Conservation (phyloP, 495 filamentous ascomycete species). For the Glonium stellatum region DNA sequence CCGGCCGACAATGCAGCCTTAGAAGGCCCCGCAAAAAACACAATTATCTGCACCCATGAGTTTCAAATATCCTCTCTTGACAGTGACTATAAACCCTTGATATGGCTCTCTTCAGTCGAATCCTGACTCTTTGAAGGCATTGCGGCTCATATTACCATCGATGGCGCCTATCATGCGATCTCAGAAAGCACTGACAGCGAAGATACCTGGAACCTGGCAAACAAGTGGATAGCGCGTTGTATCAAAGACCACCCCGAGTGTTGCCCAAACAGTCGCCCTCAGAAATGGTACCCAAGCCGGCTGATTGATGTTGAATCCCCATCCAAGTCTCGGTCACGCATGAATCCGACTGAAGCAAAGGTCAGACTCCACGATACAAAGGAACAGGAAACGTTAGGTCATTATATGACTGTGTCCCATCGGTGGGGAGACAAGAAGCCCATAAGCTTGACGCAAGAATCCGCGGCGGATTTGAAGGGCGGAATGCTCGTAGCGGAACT, state of each 20-base stretch:
- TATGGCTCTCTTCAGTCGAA: not conserved
- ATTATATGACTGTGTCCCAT: not conserved
- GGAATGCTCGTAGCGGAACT: not conserved
- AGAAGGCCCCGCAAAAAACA: not conserved
- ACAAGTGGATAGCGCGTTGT: not conserved
- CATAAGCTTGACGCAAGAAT: not conserved
- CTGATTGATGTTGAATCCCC: not conserved
- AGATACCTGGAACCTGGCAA: not conserved
- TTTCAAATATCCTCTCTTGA: not conserved
- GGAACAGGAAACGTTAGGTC: not conserved
- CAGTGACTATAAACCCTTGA: not conserved
- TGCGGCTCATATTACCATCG: not conserved
- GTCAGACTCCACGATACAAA: not conserved
- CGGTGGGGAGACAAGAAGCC: not conserved
- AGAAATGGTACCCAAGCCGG: not conserved
- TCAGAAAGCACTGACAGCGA: not conserved
- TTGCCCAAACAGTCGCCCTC: not conserved
- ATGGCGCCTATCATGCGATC: not conserved
- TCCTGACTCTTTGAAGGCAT: not conserved
- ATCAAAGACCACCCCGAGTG: not conserved
- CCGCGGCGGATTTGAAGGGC: not conserved
- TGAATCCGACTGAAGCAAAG: not conserved
- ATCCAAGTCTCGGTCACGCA: not conserved
- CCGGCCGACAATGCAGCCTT: not conserved
- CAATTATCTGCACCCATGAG: not conserved